Evolutionary conservation across 371 early-diverging fungal genomes (phyloP).

Genomic region (Phascolomyces articulosus): DNA sequence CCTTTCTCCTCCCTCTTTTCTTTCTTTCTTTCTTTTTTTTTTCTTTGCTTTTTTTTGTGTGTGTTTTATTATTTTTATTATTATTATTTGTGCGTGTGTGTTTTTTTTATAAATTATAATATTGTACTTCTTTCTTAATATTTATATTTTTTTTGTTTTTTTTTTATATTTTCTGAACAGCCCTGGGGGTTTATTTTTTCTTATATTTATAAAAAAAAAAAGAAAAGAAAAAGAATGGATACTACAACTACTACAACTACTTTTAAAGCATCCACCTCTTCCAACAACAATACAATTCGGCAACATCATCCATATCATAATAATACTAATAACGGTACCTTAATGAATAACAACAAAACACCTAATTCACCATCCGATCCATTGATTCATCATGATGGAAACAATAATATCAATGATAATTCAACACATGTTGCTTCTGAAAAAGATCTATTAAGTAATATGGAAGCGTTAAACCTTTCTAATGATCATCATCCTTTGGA

Average conservation of each 20-base stretch:
- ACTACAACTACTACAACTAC: no score
- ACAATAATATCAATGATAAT: background rate
- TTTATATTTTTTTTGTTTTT: no score
- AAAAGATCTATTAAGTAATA: background rate
- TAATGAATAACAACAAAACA: background rate
- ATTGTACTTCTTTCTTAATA: no score
- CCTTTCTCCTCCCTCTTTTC: background rate
- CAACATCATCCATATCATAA: no score
- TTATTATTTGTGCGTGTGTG: background rate
- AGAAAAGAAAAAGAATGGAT: no score
- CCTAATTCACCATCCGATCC: background rate
- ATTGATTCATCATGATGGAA: background rate
- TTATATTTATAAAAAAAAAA: no score
- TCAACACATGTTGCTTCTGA: background rate
- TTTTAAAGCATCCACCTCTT: no score
- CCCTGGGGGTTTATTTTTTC: no score
- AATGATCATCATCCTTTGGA: background rate
- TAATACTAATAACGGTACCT: no score
- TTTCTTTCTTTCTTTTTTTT: background rate
- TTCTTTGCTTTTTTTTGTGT: background rate
- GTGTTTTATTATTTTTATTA: background rate
- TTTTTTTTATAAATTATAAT: background rate
- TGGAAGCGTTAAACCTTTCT: constrained; percentile 3
- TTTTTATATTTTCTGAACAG: no score
- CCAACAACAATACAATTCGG: no score